phyloP scores from a whole-genome alignment of 169 alveolate species.

The Cyclospora cayetanensis region DNA sequence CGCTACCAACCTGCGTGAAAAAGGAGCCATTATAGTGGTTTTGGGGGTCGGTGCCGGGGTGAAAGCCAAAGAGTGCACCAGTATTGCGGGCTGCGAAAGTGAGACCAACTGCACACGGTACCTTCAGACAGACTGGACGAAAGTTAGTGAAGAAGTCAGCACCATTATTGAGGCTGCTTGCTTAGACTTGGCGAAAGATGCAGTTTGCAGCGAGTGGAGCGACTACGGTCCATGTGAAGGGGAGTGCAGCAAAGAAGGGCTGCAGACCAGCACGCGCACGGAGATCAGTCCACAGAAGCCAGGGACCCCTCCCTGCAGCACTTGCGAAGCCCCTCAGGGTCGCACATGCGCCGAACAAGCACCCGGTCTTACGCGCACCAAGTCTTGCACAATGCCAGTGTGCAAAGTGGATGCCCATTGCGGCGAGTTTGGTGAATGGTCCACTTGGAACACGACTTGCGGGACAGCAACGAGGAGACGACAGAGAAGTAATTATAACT shows the following conservation, averaged over 20 bases:
- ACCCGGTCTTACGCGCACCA: constrained; percentile 32
- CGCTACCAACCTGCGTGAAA: neutral
- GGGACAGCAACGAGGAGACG: constrained; percentile 62
- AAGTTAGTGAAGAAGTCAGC: neutral
- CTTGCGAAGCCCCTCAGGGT: constrained; percentile 59
- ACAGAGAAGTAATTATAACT: neutral
- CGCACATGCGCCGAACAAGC: constrained; percentile 63
- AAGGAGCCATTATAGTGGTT: constrained; percentile 26
- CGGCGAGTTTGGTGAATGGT: constrained; percentile 61
- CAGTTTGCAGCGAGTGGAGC: constrained; percentile 75
- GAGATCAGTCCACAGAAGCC: constrained; percentile 47
- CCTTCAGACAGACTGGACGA: constrained; percentile 49
- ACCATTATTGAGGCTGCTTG: constrained; percentile 64
- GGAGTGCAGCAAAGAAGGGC: constrained; percentile 75
- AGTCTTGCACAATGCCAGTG: constrained; percentile 14
- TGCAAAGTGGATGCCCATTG: constrained; percentile 58
- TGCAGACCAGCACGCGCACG: constrained; percentile 61
- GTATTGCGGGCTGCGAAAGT: constrained; percentile 16
- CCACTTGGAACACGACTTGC: constrained; percentile 59
- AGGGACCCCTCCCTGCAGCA: constrained; percentile 69
- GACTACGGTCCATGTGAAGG: constrained; percentile 76
- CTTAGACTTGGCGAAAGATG: constrained; percentile 66
- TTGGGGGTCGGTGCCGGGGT: constrained; percentile 55
- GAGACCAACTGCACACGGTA: constrained; percentile 4
- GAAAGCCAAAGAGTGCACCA: constrained; percentile 28